These are phyloP conservation scores for Salvia splendens DNA, from an alignment of 257 asterid genomes.

Conservation along the genomic window DNA sequence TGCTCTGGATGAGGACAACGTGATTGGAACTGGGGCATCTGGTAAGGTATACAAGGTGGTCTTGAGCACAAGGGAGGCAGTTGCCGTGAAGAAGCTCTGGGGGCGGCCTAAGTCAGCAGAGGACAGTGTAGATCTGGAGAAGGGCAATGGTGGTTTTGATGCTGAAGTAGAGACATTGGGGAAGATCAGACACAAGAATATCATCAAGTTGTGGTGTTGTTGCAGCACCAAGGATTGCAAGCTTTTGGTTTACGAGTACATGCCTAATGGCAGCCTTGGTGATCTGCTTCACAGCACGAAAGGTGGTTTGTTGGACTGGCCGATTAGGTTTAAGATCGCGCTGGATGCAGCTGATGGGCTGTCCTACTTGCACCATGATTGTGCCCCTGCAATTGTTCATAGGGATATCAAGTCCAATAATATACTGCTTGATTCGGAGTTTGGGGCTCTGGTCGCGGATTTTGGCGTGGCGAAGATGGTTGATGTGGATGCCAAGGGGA, in stretches of 20 bases:
- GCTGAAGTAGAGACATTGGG: conserved; percentile 91
- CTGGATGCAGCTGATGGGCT: conserved; percentile 95
- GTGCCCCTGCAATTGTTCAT: conserved; percentile 83
- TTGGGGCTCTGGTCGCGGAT: conserved; percentile 91
- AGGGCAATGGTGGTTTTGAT: conserved; percentile 62
- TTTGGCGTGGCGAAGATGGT: conserved; percentile 91
- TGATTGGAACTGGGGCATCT: conserved; percentile 88
- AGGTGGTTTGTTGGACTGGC: conserved; percentile 82
- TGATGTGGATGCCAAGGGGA: conserved; percentile 61
- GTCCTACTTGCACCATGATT: conserved; percentile 89
- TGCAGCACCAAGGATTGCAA: conserved; percentile 75
- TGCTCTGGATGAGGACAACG: conserved; percentile 84
- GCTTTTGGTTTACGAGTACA: conserved; percentile 90
- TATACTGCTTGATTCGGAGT: conserved; percentile 72
- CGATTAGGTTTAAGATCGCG: conserved; percentile 75
- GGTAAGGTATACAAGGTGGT: conserved; percentile 98
- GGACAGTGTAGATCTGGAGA: conserved; percentile 61
- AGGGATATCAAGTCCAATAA: conserved; percentile 90
- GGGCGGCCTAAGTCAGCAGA: conserved; percentile 54
- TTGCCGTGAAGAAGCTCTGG: conserved; percentile 91
- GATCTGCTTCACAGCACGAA: conserved; percentile 88
- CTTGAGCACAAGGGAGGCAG: conserved; percentile 70
- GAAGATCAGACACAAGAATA: conserved; percentile 89
- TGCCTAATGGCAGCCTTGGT: conserved; percentile 94
- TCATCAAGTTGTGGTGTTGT: conserved; percentile 89